Percentiles rank a stretch among this genome's conserved stretches.
Conservation (phyloP, 2,329 filamentous ascomycete genomes). For the Claviceps maximensis region DNA sequence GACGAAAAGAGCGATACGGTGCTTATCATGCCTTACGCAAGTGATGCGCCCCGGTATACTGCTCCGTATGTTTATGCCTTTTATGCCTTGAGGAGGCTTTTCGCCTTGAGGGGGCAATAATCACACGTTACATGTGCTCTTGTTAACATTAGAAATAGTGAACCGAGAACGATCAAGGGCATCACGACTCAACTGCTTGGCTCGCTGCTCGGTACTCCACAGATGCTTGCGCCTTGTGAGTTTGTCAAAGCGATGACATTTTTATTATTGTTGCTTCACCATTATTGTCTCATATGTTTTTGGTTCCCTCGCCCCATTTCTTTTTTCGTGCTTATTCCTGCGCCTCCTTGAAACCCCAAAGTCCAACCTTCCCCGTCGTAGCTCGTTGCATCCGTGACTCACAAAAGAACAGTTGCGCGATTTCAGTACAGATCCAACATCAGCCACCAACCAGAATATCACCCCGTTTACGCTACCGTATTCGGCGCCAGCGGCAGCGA, state of each 20-base stretch:
- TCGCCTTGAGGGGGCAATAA: not conserved
- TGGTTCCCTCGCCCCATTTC: not conserved
- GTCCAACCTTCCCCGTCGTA: too few species aligned
- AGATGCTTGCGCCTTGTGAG: constrained; percentile 24
- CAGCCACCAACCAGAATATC: constrained; percentile 16
- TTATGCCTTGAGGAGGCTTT: too few species aligned
- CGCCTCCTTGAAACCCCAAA: too few species aligned
- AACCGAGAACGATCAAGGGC: constrained; percentile 9
- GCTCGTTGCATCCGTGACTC: not conserved
- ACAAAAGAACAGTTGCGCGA: constrained; percentile 15
- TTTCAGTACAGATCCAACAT: constrained; percentile 18
- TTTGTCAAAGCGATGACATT: not conserved
- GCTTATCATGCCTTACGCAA: constrained; percentile 13
- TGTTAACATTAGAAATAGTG: not conserved
- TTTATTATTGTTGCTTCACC: not conserved
- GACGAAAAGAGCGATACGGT: constrained; percentile 9
- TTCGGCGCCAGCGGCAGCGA: constrained; percentile 17
- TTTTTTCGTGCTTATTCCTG: too few species aligned
- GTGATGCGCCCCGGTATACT: constrained; percentile 10
- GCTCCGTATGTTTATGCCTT: constrained; percentile 1
- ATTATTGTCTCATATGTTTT: not conserved
- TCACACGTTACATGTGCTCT: not conserved
- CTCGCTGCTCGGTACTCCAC: constrained; percentile 17
- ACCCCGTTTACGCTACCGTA: constrained; percentile 18
- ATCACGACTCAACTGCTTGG: constrained; percentile 16